Evolutionary conservation across 148 eudicot species (phyloP), one percentile per base, ranked within the genome.

Genomic region (Diospyros lotus): DNA sequence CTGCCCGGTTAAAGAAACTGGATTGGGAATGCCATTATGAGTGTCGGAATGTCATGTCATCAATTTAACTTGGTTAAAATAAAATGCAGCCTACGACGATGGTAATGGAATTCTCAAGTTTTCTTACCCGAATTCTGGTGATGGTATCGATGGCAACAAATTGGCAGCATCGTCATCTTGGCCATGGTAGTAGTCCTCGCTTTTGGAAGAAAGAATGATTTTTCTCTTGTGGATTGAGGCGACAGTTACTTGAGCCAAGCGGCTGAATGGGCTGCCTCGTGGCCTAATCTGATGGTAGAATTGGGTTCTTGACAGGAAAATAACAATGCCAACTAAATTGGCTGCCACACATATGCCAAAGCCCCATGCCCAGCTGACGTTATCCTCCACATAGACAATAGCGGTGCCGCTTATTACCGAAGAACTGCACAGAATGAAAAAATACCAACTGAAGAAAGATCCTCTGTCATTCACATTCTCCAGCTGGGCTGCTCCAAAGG

Each of bases 1-100:
- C 87, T 58, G 91, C 89, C 0, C 73, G 80, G 67, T 88, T 87
- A 48, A 88, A 53, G 55, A 80, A 88, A 65, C 91, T 88, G 73
- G 39, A 43, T 53, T 39, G 52, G 8, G 52, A 8, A 48, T 4
- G 52, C 52, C 52, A 48, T 48, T 48, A 8, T 48, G 52, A 48
- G 8, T 28, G 52, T 48, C 52, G 4, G 8, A 48, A 48, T 48
- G 52, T 48, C 28, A 28, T 28, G 28, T 28, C 28, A 48, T 48
- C 4, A 48, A 48, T 4, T 48, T 48, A 48, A 48, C 4, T 4
- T 48, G 8, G 8, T 13, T 1, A 38, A 50, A 50, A 68, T 5
- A 11, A 9, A 17, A 14, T 14, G n/a, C 42, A 50, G 18, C 2
- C 10, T 18, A 3, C 4, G 7, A 6, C 11, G 14, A 2, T 6